Base-by-base conservation (phyloP, 1,284 basidiomycete genomes). In the Agaricales sp. region DNA sequence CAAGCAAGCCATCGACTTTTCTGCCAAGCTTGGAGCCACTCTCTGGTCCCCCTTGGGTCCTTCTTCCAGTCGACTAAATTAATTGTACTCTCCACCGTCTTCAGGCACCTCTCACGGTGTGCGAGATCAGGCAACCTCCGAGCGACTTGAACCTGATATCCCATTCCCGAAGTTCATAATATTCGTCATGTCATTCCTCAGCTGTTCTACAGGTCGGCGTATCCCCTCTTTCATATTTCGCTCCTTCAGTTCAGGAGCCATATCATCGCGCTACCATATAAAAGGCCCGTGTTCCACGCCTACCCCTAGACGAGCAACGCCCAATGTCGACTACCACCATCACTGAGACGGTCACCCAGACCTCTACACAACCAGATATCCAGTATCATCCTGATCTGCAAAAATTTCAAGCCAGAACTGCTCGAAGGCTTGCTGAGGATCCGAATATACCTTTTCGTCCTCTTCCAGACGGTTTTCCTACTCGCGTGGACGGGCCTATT, bases 331-430 rank as follows among this genome's bases (percentile, higher is more conserved):
- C 39, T 6, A 43, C 39, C 6, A 43, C 16, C 18, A 43, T 19
- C 12, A 51, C 47, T 4, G 51, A 52, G 26, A 53, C 46, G 43
- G 44, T 39, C 18, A 54, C 51, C n/a, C 46, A 50, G 43, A 55
- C 48, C 3, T 52, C 51, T 24, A 54, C 52, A 43, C 16, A 43
- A 52, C 68, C 68, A 12, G 67, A 71, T 49, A 68, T 71, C 48
- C 57, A 60, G 23, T 73, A 73, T 50, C 68, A 70, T 46, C 70
- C 69, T 2, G 63, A 69, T 45, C 57, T 63, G 43, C 59, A 54
- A 16, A 69, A 68, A 46, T 71, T 62, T 44, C 52, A 58, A n/a
- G 61, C 61, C 25, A 62, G 69, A 19, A 66, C 60, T n/a, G 63
- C 61, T 1, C 61, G 63, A 16, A 58, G 67, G 4, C 60, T 71